Conservation (phyloP, 2,329 filamentous ascomycete genomes). For the Coniochaeta hoffmannii region DNA sequence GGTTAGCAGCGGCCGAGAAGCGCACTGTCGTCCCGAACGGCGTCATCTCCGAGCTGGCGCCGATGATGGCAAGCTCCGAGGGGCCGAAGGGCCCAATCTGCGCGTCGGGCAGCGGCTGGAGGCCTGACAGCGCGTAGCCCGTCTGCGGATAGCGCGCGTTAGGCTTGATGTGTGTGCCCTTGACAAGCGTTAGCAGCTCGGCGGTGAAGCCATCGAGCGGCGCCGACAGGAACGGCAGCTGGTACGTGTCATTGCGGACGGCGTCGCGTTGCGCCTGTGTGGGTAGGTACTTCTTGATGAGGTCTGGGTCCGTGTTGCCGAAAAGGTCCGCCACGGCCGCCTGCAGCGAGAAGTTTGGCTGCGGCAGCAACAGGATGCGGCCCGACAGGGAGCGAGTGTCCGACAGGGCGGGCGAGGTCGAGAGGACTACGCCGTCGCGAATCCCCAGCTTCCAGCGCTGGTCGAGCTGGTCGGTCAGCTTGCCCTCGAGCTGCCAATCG, state of each 20-base stretch:
- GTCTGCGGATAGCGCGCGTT: constrained; percentile 9
- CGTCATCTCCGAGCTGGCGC: constrained; percentile 22
- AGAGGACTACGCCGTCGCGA: constrained; percentile 9
- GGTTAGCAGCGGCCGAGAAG: constrained; percentile 9
- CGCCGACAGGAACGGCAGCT: constrained; percentile 18
- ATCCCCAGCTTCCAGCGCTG: constrained; percentile 7
- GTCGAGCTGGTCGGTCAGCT: constrained; percentile 18
- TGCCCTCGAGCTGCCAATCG: constrained; percentile 9
- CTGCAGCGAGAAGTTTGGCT: constrained; percentile 26
- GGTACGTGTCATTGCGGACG: not conserved
- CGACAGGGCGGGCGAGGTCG: constrained; percentile 7
- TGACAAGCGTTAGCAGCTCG: constrained; percentile 22
- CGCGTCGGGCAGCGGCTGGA: not conserved
- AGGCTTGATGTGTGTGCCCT: constrained; percentile 34
- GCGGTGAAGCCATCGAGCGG: constrained; percentile 24
- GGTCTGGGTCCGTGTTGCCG: constrained; percentile 10
- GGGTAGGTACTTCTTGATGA: not conserved
- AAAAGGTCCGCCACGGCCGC: constrained; percentile 15
- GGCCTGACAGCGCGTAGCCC: no score
- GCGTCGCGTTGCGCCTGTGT: no score
- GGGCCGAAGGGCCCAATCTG: constrained; percentile 3
- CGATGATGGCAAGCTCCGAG: constrained; percentile 11
- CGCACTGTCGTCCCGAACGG: constrained; percentile 23
- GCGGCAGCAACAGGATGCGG: constrained; percentile 29
- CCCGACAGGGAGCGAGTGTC: constrained; percentile 24